Conservation (phyloP, 2,329 filamentous ascomycete species). For the Ilyonectria robusta region DNA sequence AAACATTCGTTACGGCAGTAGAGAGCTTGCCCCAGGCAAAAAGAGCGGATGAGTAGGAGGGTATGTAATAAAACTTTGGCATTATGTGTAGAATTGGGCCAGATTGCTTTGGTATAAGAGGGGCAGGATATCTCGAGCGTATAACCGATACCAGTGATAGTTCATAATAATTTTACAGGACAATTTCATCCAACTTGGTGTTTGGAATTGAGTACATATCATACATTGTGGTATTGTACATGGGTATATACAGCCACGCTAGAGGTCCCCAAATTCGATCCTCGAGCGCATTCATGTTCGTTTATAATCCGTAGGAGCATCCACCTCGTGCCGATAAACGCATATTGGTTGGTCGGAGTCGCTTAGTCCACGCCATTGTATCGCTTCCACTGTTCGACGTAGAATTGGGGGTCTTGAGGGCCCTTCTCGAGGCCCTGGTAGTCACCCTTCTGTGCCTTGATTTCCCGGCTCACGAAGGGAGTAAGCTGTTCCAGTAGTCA, state of each 20-base stretch:
- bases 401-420: conserved; percentile 72
- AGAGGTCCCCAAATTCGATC: conserved; percentile 39
- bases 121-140: conserved; percentile 34
- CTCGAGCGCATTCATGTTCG: conserved; percentile 16
- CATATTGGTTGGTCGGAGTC: not conserved
- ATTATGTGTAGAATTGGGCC: conserved; percentile 32
- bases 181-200: conserved; percentile 30
- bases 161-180: conserved; percentile 18
- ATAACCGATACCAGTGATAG: conserved; percentile 32
- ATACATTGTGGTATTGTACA: conserved; percentile 50
- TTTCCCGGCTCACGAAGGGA: conserved; percentile 79
- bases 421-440: conserved; percentile 68
- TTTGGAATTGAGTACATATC: conserved; percentile 44
- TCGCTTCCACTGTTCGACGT: conserved; percentile 76
- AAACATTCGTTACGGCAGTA: conserved; percentile 70
- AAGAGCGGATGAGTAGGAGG: conserved; percentile 29
- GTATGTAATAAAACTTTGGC: conserved; percentile 26
- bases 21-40: conserved; percentile 57
- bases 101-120: conserved; percentile 32
- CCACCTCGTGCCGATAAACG: conserved; percentile 1
- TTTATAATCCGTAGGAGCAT: conserved; percentile 15
- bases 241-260: conserved; percentile 49
- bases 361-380: conserved; percentile 74
- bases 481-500: conserved; percentile 71
- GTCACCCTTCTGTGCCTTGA: conserved; percentile 67